Base-by-base conservation (phyloP, 306 rosid species). In the Fagus crenata region DNA sequence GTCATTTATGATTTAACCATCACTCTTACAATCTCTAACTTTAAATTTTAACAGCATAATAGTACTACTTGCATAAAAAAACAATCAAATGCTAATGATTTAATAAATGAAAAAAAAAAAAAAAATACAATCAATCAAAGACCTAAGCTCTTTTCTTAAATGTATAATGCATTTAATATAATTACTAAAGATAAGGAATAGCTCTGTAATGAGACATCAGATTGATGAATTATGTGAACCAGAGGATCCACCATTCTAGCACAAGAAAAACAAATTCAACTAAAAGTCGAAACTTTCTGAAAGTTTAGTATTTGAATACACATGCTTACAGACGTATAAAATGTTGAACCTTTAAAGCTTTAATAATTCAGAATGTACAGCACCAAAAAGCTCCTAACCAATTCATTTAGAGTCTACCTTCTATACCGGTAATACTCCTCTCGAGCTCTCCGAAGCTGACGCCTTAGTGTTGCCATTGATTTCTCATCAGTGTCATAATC, bases 401-500 rank as follows among this genome's bases (percentile, higher is more conserved):
- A n/a, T n/a, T n/a, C n/a, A n/a, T n/a, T n/a, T n/a, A n/a, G n/a
- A n/a, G 22, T 72, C 73, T 86, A 92, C 99, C 99, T 95, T 88
- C 91, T 92, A 78, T 85, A 92, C 37, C 99, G 91, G 79, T 88
- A 90, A 89, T 95, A 95, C 85, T 90, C 96, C 81, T 92, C 99
- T 75, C 86, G 85, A 76, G 99, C 90, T 84, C 93, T 86, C 68
- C 96, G 96, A 73, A 95, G 97, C 83, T 92, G 97, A 68, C 96
- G 90, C 86, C 99, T 87, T 63, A 95, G 87, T 37, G 92, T 85
- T 63, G 99, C 99, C 99, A 95, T 95, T 74, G 99, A 92, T 84
- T 95, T 95, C 83, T 95, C 97, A 67, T 95, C 99, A 40, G 97
- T 89, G 82, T 95, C 99, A 69, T 95, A 95, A 81, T 95, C 99